Percentiles rank a stretch among this genome's conserved stretches.
Evolutionary conservation across 352 stramenopile genomes (phyloP).

Genomic region (Phytophthora litchii): DNA sequence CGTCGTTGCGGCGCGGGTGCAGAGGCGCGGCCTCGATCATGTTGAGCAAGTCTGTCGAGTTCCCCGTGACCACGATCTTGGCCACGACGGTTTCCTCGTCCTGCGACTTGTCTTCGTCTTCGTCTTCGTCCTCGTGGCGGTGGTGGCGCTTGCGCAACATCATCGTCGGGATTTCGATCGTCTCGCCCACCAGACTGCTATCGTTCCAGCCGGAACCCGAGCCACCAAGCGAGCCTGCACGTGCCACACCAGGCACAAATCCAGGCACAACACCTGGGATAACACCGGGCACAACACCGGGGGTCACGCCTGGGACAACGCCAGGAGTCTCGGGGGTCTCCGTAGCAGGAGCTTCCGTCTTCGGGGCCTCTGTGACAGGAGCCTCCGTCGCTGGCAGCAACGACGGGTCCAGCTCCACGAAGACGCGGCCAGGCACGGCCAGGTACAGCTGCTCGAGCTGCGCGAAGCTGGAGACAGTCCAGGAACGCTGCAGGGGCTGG

Average conservation of each 20-base stretch:
- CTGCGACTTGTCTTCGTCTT: conserved; percentile 21
- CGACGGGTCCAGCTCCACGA: conserved; percentile 53
- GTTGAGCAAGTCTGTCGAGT: conserved; percentile 57
- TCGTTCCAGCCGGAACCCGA: conserved; percentile 17
- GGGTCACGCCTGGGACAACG: conserved; percentile 16
- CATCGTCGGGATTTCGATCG: conserved; percentile 41
- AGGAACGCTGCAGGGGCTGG: conserved; percentile 45
- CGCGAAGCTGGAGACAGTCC: conserved; percentile 48
- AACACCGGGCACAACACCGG: conserved; percentile 18
- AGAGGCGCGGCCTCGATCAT: conserved; percentile 51
- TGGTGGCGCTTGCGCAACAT: conserved; percentile 43
- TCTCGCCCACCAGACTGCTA: conserved; percentile 19
- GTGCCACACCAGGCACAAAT: conserved; percentile 14
- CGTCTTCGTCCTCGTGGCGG: conserved; percentile 26
- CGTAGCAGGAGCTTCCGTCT: conserved; percentile 13
- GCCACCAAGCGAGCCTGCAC: conserved; percentile 7
- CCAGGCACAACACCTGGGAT: conserved; percentile 14
- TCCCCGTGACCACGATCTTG: conserved; percentile 58
- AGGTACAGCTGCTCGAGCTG: conserved; percentile 57
- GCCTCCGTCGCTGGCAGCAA: conserved; percentile 29
- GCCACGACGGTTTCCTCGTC: conserved; percentile 43
- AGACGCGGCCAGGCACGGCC: conserved; percentile 57
- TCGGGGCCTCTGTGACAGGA: conserved; percentile 9
- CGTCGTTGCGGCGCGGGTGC: conserved; percentile 45
- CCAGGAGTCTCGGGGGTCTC: conserved; percentile 18